Base-by-base conservation (phyloP, 2,329 filamentous ascomycete genomes). In the Aspergillus thermomutatus region DNA sequence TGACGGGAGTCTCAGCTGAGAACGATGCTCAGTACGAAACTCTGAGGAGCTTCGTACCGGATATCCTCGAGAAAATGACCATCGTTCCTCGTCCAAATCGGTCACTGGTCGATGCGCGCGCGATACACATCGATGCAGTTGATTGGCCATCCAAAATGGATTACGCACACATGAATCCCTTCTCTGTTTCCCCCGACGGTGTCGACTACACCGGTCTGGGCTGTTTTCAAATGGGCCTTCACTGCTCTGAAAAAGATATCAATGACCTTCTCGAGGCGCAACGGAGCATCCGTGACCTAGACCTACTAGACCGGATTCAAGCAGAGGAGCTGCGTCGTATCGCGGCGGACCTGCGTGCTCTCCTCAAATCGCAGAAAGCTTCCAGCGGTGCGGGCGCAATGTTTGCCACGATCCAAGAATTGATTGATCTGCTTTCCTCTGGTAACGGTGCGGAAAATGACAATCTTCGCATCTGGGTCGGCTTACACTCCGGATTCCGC, bases 171-270 rank as follows among this genome's bases (percentile, higher is more conserved):
- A 54, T n/a, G 2, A 58, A 66, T 50, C 70, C 46, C 55, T 65
- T 55, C 46, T 66, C 41, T 52, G 60, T 46, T 43, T 72, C 63
- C 10, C 48, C 56, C 4, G 61, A 59, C 11, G 65, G 65, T 8
- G 31, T 60, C 9, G 60, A 64, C 19, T 67, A 63, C 37, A 59
- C 60, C 1, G 66, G 64, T 1, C 47, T 69, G 2, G 68, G 68
- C 25, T 70, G 67, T 21, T 70, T 70, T 46, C 68, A 66, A 46
- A 51, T 71, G 1, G 69, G 68, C 4, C 53, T 66, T 9, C 60
- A 70, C 27, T 57, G 57, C 28, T 59, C 61, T 0, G 49, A 49
- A 6, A 58, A 64, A 25, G 66, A 66, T 17, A 67, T 69, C 52
- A 55, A 50, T 3, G 61, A 67, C 4, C 49, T 70, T 1, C 41